phyloP scores from a whole-genome alignment of 129 eudicot species.

The Centaurea solstitialis region DNA sequence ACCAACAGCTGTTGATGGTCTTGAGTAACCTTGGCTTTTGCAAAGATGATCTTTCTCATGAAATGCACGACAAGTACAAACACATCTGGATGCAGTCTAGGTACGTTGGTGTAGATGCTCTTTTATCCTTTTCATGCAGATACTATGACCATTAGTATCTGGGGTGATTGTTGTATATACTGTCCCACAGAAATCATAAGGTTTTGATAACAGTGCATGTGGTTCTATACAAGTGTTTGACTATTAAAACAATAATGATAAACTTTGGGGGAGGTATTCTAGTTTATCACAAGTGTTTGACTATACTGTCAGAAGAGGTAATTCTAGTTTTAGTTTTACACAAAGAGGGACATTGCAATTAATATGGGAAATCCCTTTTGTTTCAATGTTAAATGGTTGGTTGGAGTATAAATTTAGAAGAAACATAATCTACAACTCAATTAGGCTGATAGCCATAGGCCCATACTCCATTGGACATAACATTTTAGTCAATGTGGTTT shows the following conservation, averaged over 20 bases:
- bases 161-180: background rate
- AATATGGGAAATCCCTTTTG: background rate
- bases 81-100: conserved; percentile 84
- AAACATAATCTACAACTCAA: background rate
- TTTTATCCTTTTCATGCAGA: conserved; percentile 1
- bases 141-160: background rate
- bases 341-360: background rate
- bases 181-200: background rate
- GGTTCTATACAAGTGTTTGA: background rate
- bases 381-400: too few species aligned
- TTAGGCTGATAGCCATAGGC: background rate
- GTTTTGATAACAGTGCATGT: background rate
- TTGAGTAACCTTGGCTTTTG: conserved; percentile 96
- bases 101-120: conserved; percentile 31
- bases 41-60: conserved; percentile 90
- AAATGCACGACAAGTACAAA: conserved; percentile 75
- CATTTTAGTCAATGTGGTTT: background rate
- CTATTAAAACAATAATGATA: background rate
- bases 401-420: conserved; percentile 5
- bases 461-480: background rate
- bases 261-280: too few species aligned
- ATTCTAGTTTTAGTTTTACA: background rate
- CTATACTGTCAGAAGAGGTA: background rate
- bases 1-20: conserved; percentile 86
- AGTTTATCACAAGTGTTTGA: background rate